Percentiles rank a stretch among this genome's conserved stretches.
These are phyloP conservation scores for Mediolabrus comicus DNA, from an alignment of 108 stramenopile species.

Conservation along the genomic window DNA sequence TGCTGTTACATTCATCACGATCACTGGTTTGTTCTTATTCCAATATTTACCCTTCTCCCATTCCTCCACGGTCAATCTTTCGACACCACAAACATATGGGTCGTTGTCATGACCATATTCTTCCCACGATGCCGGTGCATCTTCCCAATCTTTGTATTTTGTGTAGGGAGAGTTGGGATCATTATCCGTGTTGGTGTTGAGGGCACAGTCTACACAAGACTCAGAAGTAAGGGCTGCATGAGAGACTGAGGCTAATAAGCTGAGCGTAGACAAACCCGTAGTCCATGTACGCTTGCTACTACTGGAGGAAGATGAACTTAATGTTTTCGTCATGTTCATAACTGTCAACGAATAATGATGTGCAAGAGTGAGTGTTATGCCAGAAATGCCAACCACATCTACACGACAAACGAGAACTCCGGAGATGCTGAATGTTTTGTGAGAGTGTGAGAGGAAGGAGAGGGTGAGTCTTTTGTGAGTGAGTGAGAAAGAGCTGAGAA, in stretches of 20 bases:
- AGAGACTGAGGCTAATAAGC: not conserved
- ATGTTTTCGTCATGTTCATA: not conserved
- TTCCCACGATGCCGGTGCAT: slow-evolving; percentile 21
- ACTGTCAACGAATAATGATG: not conserved
- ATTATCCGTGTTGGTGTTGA: not conserved
- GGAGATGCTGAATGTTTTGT: not conserved
- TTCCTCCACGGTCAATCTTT: slow-evolving; percentile 31
- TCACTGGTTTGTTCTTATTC: slow-evolving; percentile 32
- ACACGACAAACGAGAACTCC: not conserved
- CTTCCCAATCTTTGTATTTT: slow-evolving; percentile 30
- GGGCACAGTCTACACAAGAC: not conserved
- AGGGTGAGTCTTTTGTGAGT: no score
- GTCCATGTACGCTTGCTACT: not conserved
- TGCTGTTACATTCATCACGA: slow-evolving; percentile 38
- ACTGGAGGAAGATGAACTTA: not conserved
- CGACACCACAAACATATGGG: slow-evolving; percentile 22
- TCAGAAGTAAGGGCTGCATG: not conserved
- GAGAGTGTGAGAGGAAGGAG: not conserved
- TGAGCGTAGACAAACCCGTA: not conserved
- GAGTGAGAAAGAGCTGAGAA: no score
- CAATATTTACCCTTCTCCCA: slow-evolving; percentile 35
- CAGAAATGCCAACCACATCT: not conserved
- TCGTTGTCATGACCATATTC: slow-evolving; percentile 44
- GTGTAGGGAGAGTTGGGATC: not conserved
- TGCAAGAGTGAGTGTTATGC: no score